These are phyloP conservation scores for Stachybotrys elegans DNA, from an alignment of 2,329 filamentous ascomycete genomes.

Conservation along the genomic window DNA sequence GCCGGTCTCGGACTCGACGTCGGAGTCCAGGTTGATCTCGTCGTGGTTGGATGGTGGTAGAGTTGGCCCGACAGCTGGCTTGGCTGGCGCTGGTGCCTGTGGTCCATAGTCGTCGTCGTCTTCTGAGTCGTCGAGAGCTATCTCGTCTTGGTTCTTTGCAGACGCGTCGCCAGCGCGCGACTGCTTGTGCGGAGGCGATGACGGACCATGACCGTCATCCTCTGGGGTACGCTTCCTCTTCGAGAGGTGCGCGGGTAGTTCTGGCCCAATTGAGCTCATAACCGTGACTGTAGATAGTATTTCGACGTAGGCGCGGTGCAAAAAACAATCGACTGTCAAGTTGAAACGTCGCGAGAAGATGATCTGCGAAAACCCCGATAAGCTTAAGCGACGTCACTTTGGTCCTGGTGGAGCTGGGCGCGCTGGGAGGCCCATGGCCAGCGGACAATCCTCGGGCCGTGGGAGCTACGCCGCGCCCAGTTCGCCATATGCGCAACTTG, in stretches of 20 bases:
- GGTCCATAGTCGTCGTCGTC: conserved; percentile 39
- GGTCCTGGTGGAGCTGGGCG: conserved; percentile 5
- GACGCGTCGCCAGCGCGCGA: conserved; percentile 18
- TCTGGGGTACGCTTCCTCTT: conserved; percentile 56
- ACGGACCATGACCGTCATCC: conserved; percentile 26
- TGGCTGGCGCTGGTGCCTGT: conserved; percentile 17
- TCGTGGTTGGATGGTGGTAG: conserved; percentile 26
- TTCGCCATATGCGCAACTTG: no score
- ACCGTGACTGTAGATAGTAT: conserved; percentile 12
- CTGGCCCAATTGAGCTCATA: conserved; percentile 68
- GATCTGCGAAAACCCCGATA: neutral
- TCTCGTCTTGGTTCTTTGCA: conserved; percentile 41
- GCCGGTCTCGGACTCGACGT: conserved; percentile 28
- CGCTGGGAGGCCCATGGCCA: conserved; percentile 5
- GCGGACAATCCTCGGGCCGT: conserved; percentile 23
- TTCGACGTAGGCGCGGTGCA: no score
- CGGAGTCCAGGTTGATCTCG: conserved; percentile 34
- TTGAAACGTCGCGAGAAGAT: neutral
- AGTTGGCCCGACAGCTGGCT: conserved; percentile 16
- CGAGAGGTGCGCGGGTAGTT: conserved; percentile 61
- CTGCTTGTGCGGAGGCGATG: conserved; percentile 41
- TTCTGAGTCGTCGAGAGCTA: conserved; percentile 36
- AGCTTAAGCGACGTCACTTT: conserved; percentile 17
- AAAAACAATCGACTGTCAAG: conserved; percentile 9
- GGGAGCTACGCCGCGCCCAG: conserved; percentile 14